These are phyloP conservation scores for Brassica juncea DNA, from an alignment of 345 rosid genomes.

Conservation along the genomic window DNA sequence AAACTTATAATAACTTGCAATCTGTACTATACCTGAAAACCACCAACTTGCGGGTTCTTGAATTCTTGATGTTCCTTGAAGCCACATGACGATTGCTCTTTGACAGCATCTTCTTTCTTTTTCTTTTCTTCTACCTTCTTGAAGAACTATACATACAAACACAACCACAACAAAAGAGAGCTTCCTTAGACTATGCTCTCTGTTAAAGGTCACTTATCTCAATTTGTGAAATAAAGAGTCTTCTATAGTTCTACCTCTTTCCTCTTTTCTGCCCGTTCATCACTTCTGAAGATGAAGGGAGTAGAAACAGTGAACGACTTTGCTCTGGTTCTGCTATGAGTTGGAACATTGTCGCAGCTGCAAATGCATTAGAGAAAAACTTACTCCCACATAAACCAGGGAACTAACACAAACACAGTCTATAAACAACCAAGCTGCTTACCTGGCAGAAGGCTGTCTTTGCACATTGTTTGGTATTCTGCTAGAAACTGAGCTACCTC, in stretches of 20 bases:
- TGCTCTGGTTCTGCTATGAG: constrained; percentile 45
- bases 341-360: constrained; percentile 51
- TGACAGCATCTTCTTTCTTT: constrained; percentile 44
- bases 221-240: constrained; percentile 1
- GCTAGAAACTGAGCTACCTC: constrained; percentile 47
- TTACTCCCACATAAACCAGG: background rate
- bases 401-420: constrained; percentile 10
- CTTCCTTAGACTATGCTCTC: constrained; percentile 7
- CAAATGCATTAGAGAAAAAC: constrained; percentile 16
- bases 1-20: background rate
- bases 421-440: constrained; percentile 19
- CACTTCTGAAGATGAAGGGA: constrained; percentile 79
- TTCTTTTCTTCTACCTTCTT: constrained; percentile 68
- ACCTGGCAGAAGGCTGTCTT: constrained; percentile 42
- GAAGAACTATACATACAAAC: constrained; percentile 47
- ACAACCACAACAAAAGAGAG: constrained; percentile 19
- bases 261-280: constrained; percentile 79
- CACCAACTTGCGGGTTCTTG: constrained; percentile 20
- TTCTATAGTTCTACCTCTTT: constrained; percentile 61
- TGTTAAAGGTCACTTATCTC: background rate
- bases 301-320: constrained; percentile 46
- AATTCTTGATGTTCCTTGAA: constrained; percentile 43
- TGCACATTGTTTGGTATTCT: constrained; percentile 39
- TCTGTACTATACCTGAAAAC: constrained; percentile 12
- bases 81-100: constrained; percentile 41